Evolutionary conservation across 441 rosid genomes (phyloP).

Genomic region (Mallotus repandus): DNA sequence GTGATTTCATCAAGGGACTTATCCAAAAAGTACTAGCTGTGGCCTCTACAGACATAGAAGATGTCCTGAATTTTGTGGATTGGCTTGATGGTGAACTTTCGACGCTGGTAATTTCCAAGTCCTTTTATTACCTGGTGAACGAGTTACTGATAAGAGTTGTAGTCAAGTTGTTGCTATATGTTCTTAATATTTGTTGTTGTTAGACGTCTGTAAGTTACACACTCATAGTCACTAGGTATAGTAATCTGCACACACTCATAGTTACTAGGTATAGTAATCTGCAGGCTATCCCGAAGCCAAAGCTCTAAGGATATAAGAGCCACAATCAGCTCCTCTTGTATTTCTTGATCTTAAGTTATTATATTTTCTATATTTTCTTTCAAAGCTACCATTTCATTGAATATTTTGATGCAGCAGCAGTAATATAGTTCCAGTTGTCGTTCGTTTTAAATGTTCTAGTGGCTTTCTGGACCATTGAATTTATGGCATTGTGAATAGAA

Average conservation of each 20-base stretch:
- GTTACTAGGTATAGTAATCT: too few relatives aligned
- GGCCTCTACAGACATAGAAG: slow-evolving; percentile 68
- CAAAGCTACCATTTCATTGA: background rate
- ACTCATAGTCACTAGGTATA: too few relatives aligned
- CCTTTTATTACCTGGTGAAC: background rate
- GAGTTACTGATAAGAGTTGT: background rate
- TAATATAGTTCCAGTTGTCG: background rate
- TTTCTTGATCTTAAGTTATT: too few relatives aligned
- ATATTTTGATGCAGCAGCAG: background rate
- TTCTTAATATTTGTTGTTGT: background rate
- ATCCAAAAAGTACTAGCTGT: slow-evolving; percentile 67
- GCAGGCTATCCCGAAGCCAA: background rate
- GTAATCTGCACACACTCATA: background rate
- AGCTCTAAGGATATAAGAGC: background rate
- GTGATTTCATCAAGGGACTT: slow-evolving; percentile 69
- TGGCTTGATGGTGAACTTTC: slow-evolving; percentile 82
- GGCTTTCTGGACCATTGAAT: background rate
- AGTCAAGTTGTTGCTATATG: background rate
- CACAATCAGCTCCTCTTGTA: background rate
- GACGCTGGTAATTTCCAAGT: slow-evolving; percentile 56
- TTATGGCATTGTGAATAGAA: background rate
- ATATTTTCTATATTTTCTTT: too few relatives aligned
- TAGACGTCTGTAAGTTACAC: background rate
- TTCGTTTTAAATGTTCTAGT: background rate
- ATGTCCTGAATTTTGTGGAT: slow-evolving; percentile 69